Base-by-base conservation (phyloP, 2,329 filamentous ascomycete genomes). In the Aspergillus fumigatiaffinis region DNA sequence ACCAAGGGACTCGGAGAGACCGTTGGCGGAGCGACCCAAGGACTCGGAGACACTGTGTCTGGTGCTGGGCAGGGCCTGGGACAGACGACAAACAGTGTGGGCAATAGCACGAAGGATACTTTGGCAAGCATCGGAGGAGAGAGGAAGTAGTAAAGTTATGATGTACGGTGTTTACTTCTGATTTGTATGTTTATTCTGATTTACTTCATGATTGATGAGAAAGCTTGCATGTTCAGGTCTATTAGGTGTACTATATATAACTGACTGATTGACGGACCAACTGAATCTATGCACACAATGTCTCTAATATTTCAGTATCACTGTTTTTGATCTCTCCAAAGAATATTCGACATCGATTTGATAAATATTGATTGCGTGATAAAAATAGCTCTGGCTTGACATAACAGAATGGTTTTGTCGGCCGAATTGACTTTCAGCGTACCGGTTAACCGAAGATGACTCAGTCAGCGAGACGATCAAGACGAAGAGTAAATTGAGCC, bases 1-100 rank as follows among this genome's bases (percentile, higher is more conserved):
- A 73, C 72, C 23, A 64, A 71, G 20, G 66, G 66, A 0, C 49
- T 71, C 32, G 69, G 69, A 8, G 50, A 65, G 25, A 69, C 68
- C 0, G 64, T 70, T 3, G 66, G 65, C 3, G 67, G 66, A 9
- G 64, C 70, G 1, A 68, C 65, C 3, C 61, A 73, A 50, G 68
- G 67, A 2, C 35, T 72, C 20, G 68, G 69, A 1, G 66, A 72
- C 35, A 69, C 70, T 1, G 51, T 52, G 3, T 42, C 32, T 12
- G 51, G 35, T 14, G 35, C 35, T 5, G 23, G 29, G 3, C 29
- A 42, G 12, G 51, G 51, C 10, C 20, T 52, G 20, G 51, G 51
- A 41, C 35, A 52, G 35, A 25, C 32, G 12, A 28, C 51, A 9
- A 52, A 14, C n/a, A 52, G 26, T 4, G 51, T 29, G 20, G 51